Evolutionary conservation across 768 basidiomycete genomes (phyloP).

Genomic region (Trametes coccinea): DNA sequence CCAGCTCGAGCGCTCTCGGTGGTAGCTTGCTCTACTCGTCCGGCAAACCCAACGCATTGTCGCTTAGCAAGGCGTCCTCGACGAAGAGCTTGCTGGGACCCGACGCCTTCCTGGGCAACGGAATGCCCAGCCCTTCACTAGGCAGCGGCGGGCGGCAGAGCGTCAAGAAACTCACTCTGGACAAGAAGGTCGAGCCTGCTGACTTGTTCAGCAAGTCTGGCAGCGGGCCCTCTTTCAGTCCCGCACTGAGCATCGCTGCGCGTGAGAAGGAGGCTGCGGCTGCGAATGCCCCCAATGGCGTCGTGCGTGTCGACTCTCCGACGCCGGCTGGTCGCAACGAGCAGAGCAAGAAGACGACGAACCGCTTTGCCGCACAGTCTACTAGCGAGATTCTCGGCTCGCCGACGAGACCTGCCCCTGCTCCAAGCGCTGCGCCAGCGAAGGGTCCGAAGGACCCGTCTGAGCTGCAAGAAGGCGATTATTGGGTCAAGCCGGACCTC

Average conservation of each 20-base stretch:
- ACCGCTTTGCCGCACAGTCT: conserved; percentile 43
- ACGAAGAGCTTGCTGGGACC: conserved; percentile 43
- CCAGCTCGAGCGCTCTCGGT: conserved; percentile 38
- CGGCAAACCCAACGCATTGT: conserved; percentile 57
- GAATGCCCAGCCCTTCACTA: conserved; percentile 59
- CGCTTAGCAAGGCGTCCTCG: conserved; percentile 48
- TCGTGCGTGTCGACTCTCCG: conserved; percentile 24
- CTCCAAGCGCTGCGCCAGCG: conserved; percentile 33
- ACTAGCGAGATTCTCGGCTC: conserved; percentile 27
- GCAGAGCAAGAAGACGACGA: conserved; percentile 38
- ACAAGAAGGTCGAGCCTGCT: conserved; percentile 77
- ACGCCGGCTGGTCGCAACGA: conserved; percentile 21
- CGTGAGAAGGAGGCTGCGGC: conserved; percentile 67
- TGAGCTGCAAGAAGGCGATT: conserved; percentile 80
- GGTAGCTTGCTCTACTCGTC: conserved; percentile 49
- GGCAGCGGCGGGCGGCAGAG: conserved; percentile 75
- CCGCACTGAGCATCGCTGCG: conserved; percentile 71
- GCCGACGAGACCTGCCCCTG: conserved; percentile 21
- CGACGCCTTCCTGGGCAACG: conserved; percentile 60
- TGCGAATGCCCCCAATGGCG: conserved; percentile 34
- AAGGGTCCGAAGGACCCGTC: conserved; percentile 36
- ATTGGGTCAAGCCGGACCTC: conserved; percentile 85
- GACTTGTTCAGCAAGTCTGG: conserved; percentile 54
- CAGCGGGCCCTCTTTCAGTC: conserved; percentile 67
- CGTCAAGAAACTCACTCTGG: conserved; percentile 90